phyloP scores from a whole-genome alignment of 2,329 filamentous ascomycete species.

The Dendrostoma leiphaemia region DNA sequence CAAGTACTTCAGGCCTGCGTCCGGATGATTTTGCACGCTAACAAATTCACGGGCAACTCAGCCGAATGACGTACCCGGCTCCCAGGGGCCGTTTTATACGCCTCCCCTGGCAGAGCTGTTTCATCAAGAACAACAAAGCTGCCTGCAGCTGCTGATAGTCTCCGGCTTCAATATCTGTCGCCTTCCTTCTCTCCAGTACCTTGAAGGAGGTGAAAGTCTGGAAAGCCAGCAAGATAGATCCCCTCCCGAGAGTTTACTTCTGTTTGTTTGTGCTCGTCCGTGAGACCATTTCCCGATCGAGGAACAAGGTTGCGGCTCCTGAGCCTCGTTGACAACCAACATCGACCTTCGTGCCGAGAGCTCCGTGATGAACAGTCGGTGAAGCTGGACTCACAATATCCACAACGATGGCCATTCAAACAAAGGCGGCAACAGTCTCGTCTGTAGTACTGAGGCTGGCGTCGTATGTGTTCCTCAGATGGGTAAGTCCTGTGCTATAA shows the following conservation, averaged over 20 bases:
- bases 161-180: no score
- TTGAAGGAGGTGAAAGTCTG: no score
- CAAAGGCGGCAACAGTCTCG: slow-evolving; percentile 35
- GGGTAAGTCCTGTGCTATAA: slow-evolving; percentile 41
- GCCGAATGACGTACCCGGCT: not conserved
- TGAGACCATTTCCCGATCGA: not conserved
- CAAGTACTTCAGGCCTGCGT: no score
- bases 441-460: slow-evolving; percentile 50
- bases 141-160: not conserved
- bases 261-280: no score
- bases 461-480: slow-evolving; percentile 60
- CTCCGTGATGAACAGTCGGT: not conserved
- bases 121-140: not conserved
- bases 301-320: not conserved
- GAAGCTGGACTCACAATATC: not conserved
- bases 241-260: not conserved
- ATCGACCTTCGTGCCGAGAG: not conserved
- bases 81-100: not conserved
- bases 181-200: no score
- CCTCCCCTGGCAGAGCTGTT: not conserved
- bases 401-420: slow-evolving; percentile 29
- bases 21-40: not conserved
- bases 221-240: not conserved
- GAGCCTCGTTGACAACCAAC: not conserved
- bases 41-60: not conserved